A percentile compares a stretch with the other conserved stretches of the same genome.
Conservation (phyloP, 176 grass and related monocot genomes). For the Phyllostachys edulis region DNA sequence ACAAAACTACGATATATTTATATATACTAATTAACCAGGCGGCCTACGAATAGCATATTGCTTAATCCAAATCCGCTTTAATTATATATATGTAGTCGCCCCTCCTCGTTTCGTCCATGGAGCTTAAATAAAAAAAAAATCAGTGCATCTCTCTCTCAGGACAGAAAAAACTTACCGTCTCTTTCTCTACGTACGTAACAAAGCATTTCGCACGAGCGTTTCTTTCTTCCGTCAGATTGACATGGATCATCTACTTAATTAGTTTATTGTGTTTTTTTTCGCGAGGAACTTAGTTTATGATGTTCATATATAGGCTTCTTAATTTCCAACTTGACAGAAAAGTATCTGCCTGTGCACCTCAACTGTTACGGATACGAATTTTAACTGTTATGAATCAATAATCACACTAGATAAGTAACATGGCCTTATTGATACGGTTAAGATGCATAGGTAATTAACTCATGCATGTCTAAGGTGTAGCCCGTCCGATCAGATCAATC, state of each 20-base stretch:
- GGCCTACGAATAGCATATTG: neutral
- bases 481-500: neutral
- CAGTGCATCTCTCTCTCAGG: neutral
- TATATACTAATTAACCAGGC: neutral
- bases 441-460: too few species aligned
- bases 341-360: neutral
- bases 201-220: neutral
- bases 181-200: neutral
- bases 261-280: neutral
- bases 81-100: neutral
- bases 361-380: too few species aligned
- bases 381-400: too few species aligned
- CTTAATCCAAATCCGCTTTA: neutral
- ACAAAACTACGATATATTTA: neutral
- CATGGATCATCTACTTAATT: neutral
- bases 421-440: too few species aligned
- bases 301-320: neutral
- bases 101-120: neutral
- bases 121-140: neutral
- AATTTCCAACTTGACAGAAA: neutral
- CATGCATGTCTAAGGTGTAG: too few species aligned
- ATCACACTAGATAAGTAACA: too few species aligned
- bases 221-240: neutral
- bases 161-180: neutral
- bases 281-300: neutral